Conservation (phyloP, 148 eudicot species). For the Drosera capensis region DNA sequence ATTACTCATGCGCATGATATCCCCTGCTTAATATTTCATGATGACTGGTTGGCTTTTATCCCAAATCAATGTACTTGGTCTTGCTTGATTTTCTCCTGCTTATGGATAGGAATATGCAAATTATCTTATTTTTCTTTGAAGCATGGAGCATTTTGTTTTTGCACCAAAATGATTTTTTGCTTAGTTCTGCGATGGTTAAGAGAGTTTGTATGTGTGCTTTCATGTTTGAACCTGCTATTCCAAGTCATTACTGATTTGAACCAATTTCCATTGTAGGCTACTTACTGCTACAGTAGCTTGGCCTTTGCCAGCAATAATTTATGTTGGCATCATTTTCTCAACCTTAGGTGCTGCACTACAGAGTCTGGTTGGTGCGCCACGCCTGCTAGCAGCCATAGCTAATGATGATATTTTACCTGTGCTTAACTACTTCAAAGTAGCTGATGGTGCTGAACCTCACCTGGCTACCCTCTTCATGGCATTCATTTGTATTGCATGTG, state of each 20-base stretch:
- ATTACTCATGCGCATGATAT: too few relatives aligned
- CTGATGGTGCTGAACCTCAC: conserved; percentile 83
- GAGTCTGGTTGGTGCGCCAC: conserved; percentile 95
- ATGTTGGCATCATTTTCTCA: conserved; percentile 89
- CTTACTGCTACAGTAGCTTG: conserved; percentile 94
- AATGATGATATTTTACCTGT: conserved; percentile 94
- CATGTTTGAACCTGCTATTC: too few relatives aligned
- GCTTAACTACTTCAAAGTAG: conserved; percentile 90
- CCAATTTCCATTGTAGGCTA: conserved; percentile 46
- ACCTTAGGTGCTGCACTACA: conserved; percentile 98
- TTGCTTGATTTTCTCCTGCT: too few relatives aligned
- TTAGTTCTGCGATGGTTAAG: too few relatives aligned
- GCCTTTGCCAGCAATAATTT: conserved; percentile 75
- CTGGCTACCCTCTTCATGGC: conserved; percentile 91
- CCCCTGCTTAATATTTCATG: too few relatives aligned
- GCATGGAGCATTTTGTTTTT: too few relatives aligned
- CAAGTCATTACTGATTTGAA: conserved; percentile 2
- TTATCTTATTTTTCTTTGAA: background rate
- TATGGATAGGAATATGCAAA: too few relatives aligned
- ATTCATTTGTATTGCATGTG: conserved; percentile 86
- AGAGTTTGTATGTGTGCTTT: too few relatives aligned
- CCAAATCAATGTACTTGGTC: too few relatives aligned
- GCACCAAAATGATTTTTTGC: too few relatives aligned
- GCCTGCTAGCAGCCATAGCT: conserved; percentile 92
- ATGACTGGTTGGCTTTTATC: too few relatives aligned